These are phyloP conservation scores for Alternaria metachromatica DNA, from an alignment of 2,329 filamentous ascomycete species.

Conservation along the genomic window DNA sequence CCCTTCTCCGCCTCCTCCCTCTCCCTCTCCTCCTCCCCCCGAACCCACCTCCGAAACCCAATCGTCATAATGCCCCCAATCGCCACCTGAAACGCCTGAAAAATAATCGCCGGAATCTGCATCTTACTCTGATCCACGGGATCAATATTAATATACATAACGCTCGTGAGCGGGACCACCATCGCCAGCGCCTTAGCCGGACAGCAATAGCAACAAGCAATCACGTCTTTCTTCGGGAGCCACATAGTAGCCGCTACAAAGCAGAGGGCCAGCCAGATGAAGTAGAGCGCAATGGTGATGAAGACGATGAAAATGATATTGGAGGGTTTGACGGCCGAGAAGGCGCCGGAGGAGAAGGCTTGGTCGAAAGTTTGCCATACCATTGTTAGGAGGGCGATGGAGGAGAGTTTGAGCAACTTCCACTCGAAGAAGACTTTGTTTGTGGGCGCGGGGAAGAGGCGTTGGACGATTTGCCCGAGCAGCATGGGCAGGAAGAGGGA, in stretches of 20 bases:
- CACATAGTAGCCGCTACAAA: slow-evolving; percentile 61
- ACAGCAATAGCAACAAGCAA: slow-evolving; percentile 75
- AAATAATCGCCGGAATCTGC: slow-evolving; percentile 69
- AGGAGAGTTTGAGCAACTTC: slow-evolving; percentile 55
- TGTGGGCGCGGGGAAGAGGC: slow-evolving; percentile 61
- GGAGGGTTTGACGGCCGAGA: slow-evolving; percentile 63
- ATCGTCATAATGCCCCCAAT: slow-evolving; percentile 52
- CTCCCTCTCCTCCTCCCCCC: slow-evolving; percentile 62
- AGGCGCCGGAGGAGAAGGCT: slow-evolving; percentile 68
- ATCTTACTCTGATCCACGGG: slow-evolving; percentile 64
- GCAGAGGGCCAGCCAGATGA: slow-evolving; percentile 68
- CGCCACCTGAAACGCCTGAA: slow-evolving; percentile 54
- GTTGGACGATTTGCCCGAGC: slow-evolving; percentile 66
- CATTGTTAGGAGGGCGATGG: slow-evolving; percentile 56
- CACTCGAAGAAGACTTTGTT: slow-evolving; percentile 60
- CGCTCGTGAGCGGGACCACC: slow-evolving; percentile 70
- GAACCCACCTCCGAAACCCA: slow-evolving; percentile 52
- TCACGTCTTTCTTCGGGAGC: slow-evolving; percentile 66
- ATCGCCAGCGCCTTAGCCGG: slow-evolving; percentile 76
- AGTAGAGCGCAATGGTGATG: slow-evolving; percentile 69
- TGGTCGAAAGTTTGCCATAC: slow-evolving; percentile 72
- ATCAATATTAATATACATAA: slow-evolving; percentile 69
- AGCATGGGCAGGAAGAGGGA: slow-evolving; percentile 70
- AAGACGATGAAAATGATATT: slow-evolving; percentile 72
- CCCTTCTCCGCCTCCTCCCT: slow-evolving; percentile 37